Base-by-base conservation (phyloP, 208 protist genomes). In the Naegleria gruberi region DNA sequence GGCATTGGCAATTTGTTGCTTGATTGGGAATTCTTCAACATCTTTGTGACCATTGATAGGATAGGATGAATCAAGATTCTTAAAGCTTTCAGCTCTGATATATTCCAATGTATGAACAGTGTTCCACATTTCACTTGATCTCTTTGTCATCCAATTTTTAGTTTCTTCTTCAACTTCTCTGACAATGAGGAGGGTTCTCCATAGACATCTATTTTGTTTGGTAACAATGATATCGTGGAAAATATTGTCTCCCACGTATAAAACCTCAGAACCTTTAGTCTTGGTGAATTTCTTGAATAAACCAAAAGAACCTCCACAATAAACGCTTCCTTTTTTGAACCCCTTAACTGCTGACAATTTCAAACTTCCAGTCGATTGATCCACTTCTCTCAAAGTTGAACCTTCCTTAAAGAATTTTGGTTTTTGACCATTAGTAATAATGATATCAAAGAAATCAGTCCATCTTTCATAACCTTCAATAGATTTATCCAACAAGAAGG, bases 211-310 rank as follows among this genome's bases (percentile, higher is more conserved):
- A 23, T 26, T 42, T 40, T 51, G 12, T 51, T 84, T 82, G 3
- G 73, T 90, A 4, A 45, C 37, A 74, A 90, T 41, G 51, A 90
- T 85, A 41, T 90, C 87, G 40, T 90, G 87, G 6, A 40, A 74
- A 85, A 90, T 85, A 41, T 90, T 90, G 37, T 90, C 87, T 90
- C 87, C 87, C 10, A 90, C 45, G 87, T 90, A 90, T 23, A 90
- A 40, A 4, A 90, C 87, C 74, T 82, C 73, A 34, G 30, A 26
- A 19, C 87, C 87, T 34, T 46, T n/a, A 17, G 77, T 84, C 7
- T 40, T 43, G 8, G 77, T 82, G 23, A 82, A 55, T 84, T 55
- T 74, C 37, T 85, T 90, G 87, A 90, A 90, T 3, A 85, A 40
- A 26, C 23, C 7, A 37, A 90, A 85, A 74, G 47, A 57, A 19